phyloP scores from a whole-genome alignment of 140 eudicot species.

The Artemisia princeps region DNA sequence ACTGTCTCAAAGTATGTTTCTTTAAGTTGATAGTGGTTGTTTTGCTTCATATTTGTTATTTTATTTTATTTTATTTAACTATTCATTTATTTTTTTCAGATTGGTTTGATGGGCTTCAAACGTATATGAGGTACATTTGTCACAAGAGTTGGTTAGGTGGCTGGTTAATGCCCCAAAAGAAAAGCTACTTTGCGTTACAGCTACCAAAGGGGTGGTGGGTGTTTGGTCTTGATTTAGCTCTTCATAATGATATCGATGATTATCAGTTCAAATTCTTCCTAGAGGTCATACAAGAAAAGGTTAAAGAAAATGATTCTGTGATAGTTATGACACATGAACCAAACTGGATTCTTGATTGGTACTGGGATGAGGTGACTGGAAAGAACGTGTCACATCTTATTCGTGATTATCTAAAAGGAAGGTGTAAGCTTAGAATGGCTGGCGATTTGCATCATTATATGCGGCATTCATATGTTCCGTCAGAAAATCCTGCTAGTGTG shows the following conservation, averaged over 20 bases:
- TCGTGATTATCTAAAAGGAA: conserved; percentile 64
- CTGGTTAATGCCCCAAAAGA: conserved; percentile 95
- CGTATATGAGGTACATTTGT: conserved; percentile 86
- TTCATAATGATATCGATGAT: conserved; percentile 74
- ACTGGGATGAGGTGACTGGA: conserved; percentile 73
- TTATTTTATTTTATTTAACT: no score
- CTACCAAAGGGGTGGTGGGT: conserved; percentile 90
- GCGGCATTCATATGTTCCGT: conserved; percentile 75
- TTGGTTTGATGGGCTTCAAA: conserved; percentile 97
- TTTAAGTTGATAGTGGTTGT: neutral
- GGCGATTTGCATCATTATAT: conserved; percentile 90
- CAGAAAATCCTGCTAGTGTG: conserved; percentile 62
- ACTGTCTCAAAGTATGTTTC: neutral
- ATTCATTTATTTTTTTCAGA: conserved; percentile 32
- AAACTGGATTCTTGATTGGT: conserved; percentile 89
- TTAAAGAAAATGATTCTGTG: conserved; percentile 69
- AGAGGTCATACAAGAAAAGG: conserved; percentile 60
- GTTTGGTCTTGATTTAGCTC: conserved; percentile 91
- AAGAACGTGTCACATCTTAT: conserved; percentile 65
- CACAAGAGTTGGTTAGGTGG: conserved; percentile 99
- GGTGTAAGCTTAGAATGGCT: conserved; percentile 81
- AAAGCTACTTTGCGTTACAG: conserved; percentile 86
- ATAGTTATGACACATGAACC: conserved; percentile 95
- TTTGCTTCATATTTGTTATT: neutral
- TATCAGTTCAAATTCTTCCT: conserved; percentile 79